Conservation (phyloP, 2,329 filamentous ascomycete species). For the Nemania sp. region DNA sequence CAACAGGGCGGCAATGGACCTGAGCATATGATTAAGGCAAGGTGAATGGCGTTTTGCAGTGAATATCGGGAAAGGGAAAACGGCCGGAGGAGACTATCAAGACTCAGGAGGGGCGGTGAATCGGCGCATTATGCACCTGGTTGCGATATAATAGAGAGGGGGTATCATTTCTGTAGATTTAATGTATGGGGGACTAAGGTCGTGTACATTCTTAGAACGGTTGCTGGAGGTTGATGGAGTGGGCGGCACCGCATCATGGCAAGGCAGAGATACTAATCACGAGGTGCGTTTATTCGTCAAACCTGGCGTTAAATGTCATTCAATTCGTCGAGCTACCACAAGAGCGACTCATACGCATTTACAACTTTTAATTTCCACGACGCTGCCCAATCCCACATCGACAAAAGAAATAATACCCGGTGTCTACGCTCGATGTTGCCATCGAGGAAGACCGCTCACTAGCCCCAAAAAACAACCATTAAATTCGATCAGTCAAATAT, state of each 20-base stretch:
- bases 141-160: background rate
- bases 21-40: background rate
- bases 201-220: too few species aligned
- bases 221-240: too few species aligned
- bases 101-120: background rate
- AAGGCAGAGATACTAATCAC: background rate
- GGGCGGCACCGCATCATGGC: background rate
- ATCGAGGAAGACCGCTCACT: too few species aligned
- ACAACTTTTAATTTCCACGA: background rate
- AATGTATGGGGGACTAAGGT: too few species aligned
- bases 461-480: too few species aligned
- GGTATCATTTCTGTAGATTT: too few species aligned
- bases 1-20: background rate
- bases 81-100: background rate
- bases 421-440: too few species aligned
- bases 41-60: slow-evolving; percentile 1
- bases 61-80: background rate
- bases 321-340: slow-evolving; percentile 7
- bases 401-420: background rate
- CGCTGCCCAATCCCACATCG: background rate
- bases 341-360: background rate
- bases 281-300: background rate
- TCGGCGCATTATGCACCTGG: background rate
- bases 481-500: background rate
- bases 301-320: background rate